Conservation (phyloP, 2,329 filamentous ascomycete genomes). For the Erysiphe pulchra region DNA sequence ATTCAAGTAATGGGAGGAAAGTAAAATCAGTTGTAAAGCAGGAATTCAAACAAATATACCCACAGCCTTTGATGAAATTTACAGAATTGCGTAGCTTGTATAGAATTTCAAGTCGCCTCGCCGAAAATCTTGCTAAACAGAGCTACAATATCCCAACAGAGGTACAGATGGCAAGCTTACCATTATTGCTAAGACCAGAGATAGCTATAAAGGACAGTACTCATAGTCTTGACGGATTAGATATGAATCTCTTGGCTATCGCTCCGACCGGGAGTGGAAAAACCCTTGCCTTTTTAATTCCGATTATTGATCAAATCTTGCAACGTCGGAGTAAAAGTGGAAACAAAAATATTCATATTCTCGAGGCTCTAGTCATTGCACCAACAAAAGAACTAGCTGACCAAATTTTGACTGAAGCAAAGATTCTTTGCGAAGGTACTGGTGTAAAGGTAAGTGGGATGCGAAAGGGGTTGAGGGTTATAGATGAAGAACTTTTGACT, state of each 20-base stretch:
- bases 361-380: conserved; percentile 46
- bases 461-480: conserved; percentile 59
- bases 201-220: conserved; percentile 20
- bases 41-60: conserved; percentile 37
- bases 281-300: conserved; percentile 78
- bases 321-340: conserved; percentile 19
- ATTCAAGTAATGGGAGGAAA: conserved; percentile 21
- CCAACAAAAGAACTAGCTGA: conserved; percentile 56
- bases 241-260: conserved; percentile 58
- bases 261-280: conserved; percentile 94
- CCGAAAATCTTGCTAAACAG: conserved; percentile 58
- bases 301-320: conserved; percentile 53
- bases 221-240: conserved; percentile 10
- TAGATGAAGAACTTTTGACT: conserved; percentile 12
- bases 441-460: conserved; percentile 59
- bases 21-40: conserved; percentile 20
- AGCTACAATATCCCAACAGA: conserved; percentile 77
- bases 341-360: conserved; percentile 20
- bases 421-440: conserved; percentile 54
- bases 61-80: conserved; percentile 59
- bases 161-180: conserved; percentile 70
- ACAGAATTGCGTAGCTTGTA: conserved; percentile 43
- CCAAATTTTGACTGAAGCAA: conserved; percentile 65
- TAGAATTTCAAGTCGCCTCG: conserved; percentile 45
- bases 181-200: conserved; percentile 40